Conservation (phyloP, 345 rosid species). For the Adansonia digitata region DNA sequence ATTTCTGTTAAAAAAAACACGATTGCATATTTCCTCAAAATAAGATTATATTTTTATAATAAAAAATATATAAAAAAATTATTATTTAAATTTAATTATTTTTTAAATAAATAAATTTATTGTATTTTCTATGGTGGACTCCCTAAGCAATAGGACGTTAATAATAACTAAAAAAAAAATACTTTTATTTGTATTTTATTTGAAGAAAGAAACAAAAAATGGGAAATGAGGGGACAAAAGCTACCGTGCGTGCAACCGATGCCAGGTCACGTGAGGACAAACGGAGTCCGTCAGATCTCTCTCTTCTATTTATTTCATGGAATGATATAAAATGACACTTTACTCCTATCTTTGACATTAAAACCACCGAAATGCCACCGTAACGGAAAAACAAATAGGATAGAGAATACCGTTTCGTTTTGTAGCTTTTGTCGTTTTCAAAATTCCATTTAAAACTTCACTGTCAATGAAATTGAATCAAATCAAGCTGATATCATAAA, state of each 20-base stretch:
- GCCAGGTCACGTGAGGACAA: conserved; percentile 36
- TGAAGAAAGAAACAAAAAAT: conserved; percentile 14
- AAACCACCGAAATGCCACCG: not conserved
- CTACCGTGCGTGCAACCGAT: conserved; percentile 33
- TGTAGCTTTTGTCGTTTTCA: conserved; percentile 10
- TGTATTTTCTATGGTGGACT: not conserved
- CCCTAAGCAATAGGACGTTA: not conserved
- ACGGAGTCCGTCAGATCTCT: conserved; percentile 31
- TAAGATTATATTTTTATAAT: too few relatives aligned
- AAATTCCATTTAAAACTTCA: too few relatives aligned
- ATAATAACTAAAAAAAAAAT: not conserved
- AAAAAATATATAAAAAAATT: too few relatives aligned
- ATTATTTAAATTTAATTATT: too few relatives aligned
- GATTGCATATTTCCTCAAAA: too few relatives aligned
- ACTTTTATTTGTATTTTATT: not conserved
- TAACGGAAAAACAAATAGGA: not conserved
- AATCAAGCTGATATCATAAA: too few relatives aligned
- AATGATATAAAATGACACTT: not conserved
- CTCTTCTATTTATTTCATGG: too few relatives aligned
- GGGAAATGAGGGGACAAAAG: conserved; percentile 18
- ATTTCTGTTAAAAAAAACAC: too few relatives aligned
- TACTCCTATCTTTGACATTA: not conserved
- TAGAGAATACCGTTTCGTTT: conserved; percentile 5
- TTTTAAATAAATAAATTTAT: not conserved
- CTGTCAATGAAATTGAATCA: too few relatives aligned